Percentiles rank a stretch among this genome's conserved stretches.
These are phyloP conservation scores for Fraxinus quadrangulata DNA, from an alignment of 257 asterid genomes.

Conservation along the genomic window DNA sequence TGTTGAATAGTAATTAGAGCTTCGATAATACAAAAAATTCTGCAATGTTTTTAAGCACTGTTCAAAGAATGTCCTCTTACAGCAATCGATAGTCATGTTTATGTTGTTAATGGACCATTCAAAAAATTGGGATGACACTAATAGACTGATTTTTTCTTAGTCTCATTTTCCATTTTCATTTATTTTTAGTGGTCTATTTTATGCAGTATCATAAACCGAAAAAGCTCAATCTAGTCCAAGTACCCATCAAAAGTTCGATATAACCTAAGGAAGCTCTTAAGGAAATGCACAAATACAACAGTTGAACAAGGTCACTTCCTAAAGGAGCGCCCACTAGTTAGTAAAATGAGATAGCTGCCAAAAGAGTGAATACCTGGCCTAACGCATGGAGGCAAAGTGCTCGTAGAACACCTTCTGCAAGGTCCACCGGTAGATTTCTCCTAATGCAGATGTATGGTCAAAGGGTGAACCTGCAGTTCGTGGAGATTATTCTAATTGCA, in stretches of 20 bases:
- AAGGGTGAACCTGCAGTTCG: conserved; percentile 29
- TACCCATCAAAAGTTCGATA: background rate
- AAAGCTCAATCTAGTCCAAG: background rate
- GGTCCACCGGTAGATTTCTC: conserved; percentile 91
- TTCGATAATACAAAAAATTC: background rate
- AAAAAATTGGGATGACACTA: background rate
- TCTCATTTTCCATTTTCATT: background rate
- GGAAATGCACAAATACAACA: background rate
- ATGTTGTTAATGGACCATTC: background rate
- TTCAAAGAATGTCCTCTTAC: background rate
- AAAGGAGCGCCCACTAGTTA: conserved; percentile 3
- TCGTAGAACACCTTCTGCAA: conserved; percentile 92
- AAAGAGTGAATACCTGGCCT: conserved; percentile 71
- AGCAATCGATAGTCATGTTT: background rate
- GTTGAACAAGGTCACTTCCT: background rate
- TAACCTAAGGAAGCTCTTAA: background rate
- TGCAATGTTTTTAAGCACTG: background rate
- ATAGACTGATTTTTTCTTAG: background rate
- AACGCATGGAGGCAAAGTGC: conserved; percentile 95
- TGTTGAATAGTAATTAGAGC: background rate
- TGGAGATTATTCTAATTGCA: conserved; percentile 5
- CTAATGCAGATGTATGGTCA: conserved; percentile 40
- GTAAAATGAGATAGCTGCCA: conserved; percentile 13
- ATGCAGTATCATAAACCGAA: conserved; percentile 14
- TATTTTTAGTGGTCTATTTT: background rate